Base-by-base conservation (phyloP, 179 eudicot species). In the Kewa caespitosa region DNA sequence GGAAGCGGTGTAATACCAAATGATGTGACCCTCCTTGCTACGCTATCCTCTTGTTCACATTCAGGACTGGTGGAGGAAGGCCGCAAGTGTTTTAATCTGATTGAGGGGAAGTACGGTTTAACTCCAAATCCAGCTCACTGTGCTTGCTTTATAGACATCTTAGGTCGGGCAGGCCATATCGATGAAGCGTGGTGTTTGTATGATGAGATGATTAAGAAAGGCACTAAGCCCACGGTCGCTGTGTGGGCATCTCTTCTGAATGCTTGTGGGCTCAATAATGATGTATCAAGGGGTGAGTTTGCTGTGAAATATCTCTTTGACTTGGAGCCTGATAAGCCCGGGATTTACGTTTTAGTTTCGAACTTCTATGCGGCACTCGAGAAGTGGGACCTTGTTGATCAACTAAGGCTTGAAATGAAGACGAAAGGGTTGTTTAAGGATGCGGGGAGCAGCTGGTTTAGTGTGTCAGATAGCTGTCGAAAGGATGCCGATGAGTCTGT, bases 1-100 rank as follows among this genome's bases (percentile, higher is more conserved):
- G 79, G 64, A 28, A 46, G 41, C 38, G 68, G 39, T 55, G 74
- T 81, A 38, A 25, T 33, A 22, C 89, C 86, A 14, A 84, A 84
- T 77, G 79, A 83, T 10, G 78, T 82, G 38, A 86, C 89, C 2
- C 38, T 81, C 38, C 83, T 86, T 59, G 81, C 82, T 34, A 77
- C 80, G 74, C 80, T 86, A 48, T 86, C 89, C 27, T 85, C 89
- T 38, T 86, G 87, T 80, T 82, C 84, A 27, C 89, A 80, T 78
- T 79, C 89, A 31, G 85, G 85, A 27, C 78, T 86, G 14, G 74
- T 79, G 17, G 75, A 66, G 30, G 74, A 78, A 68, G 89, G 85
- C 42, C 73, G 77, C 15, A 62, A 75, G 32, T 86, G 78, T 55
- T 86, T 86, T 65, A 39, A 39, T 48, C 65, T 25, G 8, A 69